Conservation (phyloP, 2,329 filamentous ascomycete genomes). For the Elsinoe arachidis region DNA sequence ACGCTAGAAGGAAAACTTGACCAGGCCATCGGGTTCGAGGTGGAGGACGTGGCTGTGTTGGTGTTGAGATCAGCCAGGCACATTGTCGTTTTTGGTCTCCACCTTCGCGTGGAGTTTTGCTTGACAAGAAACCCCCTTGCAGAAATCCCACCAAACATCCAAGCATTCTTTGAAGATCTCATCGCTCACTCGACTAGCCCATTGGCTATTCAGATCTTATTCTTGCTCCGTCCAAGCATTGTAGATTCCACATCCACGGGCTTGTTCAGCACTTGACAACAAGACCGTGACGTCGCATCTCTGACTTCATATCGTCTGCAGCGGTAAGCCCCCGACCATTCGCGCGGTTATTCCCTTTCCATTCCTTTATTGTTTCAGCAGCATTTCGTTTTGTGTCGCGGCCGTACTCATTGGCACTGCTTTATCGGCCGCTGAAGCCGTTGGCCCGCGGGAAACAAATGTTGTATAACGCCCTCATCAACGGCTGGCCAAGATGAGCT, state of each 20-base stretch:
- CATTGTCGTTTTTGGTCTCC: not conserved
- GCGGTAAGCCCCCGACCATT: not conserved
- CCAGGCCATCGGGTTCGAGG: not conserved
- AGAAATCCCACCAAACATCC: not conserved
- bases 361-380: slow-evolving; percentile 11
- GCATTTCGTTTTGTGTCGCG: not conserved
- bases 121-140: slow-evolving; percentile 4
- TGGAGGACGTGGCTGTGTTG: too few relatives aligned
- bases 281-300: not conserved
- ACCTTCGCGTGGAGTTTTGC: not conserved
- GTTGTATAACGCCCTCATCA: slow-evolving; percentile 2
- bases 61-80: not conserved
- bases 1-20: slow-evolving; percentile 5
- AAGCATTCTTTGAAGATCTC: not conserved
- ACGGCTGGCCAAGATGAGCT: slow-evolving; percentile 10
- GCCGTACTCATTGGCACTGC: slow-evolving; percentile 1
- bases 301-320: not conserved
- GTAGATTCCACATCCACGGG: too few relatives aligned
- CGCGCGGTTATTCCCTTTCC: not conserved
- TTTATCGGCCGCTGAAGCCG: slow-evolving; percentile 11
- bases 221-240: too few relatives aligned
- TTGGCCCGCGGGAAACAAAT: slow-evolving; percentile 1
- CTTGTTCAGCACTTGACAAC: too few relatives aligned
- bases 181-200: not conserved
- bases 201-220: not conserved